These are phyloP conservation scores for Fraxinus anomala DNA, from an alignment of 257 asterid genomes.

Conservation along the genomic window DNA sequence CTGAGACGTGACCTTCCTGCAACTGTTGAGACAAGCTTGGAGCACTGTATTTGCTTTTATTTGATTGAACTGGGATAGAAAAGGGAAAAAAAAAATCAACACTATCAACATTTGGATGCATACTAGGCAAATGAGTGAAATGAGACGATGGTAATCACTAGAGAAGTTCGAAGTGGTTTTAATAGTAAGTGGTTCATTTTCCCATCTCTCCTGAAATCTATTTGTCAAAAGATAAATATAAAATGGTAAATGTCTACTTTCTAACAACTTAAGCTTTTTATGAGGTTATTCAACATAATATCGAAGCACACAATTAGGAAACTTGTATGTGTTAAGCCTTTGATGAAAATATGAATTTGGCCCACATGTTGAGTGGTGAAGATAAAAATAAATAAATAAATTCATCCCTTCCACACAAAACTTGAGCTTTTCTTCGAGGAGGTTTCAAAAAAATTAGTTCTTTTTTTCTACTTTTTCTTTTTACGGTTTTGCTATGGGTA, in stretches of 20 bases:
- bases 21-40: constrained; percentile 63
- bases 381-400: too few species aligned
- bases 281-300: background rate
- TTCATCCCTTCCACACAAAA: background rate
- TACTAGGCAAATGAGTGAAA: background rate
- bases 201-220: background rate
- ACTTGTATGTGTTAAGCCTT: background rate
- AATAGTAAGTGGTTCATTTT: background rate
- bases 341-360: background rate
- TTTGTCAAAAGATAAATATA: background rate
- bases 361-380: background rate
- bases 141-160: constrained; percentile 7
- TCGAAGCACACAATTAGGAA: background rate
- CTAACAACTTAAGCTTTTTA: background rate
- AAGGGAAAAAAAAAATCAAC: background rate
- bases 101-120: constrained; percentile 8
- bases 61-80: constrained; percentile 63
- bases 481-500: too few species aligned
- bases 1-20: constrained; percentile 64
- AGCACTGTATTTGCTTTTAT: constrained; percentile 43
- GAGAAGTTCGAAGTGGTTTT: constrained; percentile 7
- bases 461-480: background rate
- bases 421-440: background rate
- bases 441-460: background rate
- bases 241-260: background rate